Evolutionary conservation across 352 stramenopile genomes (phyloP).

Genomic region (Sclerospora graminicola): DNA sequence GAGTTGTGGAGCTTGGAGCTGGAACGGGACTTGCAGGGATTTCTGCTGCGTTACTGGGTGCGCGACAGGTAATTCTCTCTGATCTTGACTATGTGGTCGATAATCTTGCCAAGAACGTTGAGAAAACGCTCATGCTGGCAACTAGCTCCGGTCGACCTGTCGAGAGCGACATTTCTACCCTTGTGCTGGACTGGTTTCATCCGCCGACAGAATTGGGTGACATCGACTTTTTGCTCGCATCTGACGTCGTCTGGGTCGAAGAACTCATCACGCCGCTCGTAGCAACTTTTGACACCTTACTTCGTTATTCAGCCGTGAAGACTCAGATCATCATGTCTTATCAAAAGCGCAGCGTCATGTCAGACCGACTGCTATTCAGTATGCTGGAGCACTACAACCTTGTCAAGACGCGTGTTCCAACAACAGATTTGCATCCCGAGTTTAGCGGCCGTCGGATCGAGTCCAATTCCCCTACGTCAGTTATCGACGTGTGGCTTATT

Average conservation of each 20-base stretch:
- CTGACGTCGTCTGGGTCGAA: conserved; percentile 88
- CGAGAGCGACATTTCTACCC: conserved; percentile 9
- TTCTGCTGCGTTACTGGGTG: conserved; percentile 66
- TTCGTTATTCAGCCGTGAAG: conserved; percentile 22
- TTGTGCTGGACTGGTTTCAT: conserved; percentile 64
- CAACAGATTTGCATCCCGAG: conserved; percentile 24
- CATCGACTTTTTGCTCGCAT: conserved; percentile 78
- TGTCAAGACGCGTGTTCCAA: conserved; percentile 17
- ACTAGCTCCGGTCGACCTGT: not conserved
- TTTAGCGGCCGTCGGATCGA: too few species aligned
- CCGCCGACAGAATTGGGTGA: conserved; percentile 37
- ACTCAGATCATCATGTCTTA: conserved; percentile 59
- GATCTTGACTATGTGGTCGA: conserved; percentile 84
- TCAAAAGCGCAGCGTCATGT: conserved; percentile 51
- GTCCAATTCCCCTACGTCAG: too few species aligned
- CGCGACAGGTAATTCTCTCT: conserved; percentile 64
- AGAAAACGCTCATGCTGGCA: conserved; percentile 26
- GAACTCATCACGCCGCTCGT: conserved; percentile 82
- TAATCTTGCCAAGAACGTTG: conserved; percentile 58
- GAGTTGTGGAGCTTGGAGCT: conserved; percentile 75
- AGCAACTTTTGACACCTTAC: conserved; percentile 43
- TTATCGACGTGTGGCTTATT: conserved; percentile 42
- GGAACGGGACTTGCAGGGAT: conserved; percentile 84
- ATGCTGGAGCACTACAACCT: conserved; percentile 31
- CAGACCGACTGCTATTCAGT: conserved; percentile 46